Percentiles rank a stretch among this genome's conserved stretches.
phyloP scores from a whole-genome alignment of 2,329 filamentous ascomycete genomes.

The Calonectria montana region DNA sequence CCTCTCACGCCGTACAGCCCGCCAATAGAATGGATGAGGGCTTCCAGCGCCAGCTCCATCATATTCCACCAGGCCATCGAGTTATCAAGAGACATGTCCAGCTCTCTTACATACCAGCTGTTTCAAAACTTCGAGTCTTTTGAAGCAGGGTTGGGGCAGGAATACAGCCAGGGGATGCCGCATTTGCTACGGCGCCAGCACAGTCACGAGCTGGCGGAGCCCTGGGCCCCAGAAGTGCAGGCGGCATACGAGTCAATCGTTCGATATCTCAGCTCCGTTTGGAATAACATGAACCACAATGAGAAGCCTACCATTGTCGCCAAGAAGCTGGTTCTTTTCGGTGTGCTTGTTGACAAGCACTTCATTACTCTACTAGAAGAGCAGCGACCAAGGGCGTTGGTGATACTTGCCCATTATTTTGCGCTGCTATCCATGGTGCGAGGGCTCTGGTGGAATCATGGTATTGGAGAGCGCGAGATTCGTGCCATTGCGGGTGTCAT shows the following conservation, averaged over 20 bases:
- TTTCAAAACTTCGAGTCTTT: not conserved
- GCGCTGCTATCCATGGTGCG: constrained; percentile 18
- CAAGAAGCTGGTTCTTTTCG: constrained; percentile 14
- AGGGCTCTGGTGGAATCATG: constrained; percentile 12
- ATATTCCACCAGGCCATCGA: not conserved
- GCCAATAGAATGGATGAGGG: constrained; percentile 18
- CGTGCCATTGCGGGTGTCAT: constrained; percentile 1
- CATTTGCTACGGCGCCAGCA: constrained; percentile 6
- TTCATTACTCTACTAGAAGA: constrained; percentile 15
- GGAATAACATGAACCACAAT: constrained; percentile 13
- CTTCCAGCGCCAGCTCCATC: constrained; percentile 14
- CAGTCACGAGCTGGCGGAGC: not conserved
- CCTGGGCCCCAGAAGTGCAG: constrained; percentile 4
- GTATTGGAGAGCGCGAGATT: constrained; percentile 9
- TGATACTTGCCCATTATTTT: constrained; percentile 21
- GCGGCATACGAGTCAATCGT: constrained; percentile 14
- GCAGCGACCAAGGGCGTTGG: constrained; percentile 16
- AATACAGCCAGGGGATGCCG: not conserved
- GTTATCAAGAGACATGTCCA: not conserved
- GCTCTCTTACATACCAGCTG: not conserved
- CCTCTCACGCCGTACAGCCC: constrained; percentile 4
- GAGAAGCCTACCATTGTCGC: not conserved
- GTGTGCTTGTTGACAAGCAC: constrained; percentile 4
- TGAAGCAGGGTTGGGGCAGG: not conserved
- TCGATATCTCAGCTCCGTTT: constrained; percentile 12